Base-by-base conservation (phyloP, 768 basidiomycete species). In the Hygrocybe coccinea region DNA sequence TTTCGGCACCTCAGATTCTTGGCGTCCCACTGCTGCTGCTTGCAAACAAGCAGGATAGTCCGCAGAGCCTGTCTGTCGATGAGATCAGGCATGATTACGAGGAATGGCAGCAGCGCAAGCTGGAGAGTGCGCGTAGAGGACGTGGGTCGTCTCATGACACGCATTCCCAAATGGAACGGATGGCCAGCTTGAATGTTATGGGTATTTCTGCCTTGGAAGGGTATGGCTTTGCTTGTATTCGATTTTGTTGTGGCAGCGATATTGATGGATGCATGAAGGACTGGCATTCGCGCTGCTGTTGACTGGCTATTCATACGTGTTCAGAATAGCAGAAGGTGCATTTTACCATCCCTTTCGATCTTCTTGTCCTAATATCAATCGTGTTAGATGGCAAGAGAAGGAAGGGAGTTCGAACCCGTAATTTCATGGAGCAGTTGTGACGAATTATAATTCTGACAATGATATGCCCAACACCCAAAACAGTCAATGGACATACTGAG, bases 241-340 rank as follows among this genome's bases (percentile, higher is more conserved):
- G 12, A 36, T 33, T 43, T 4, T 51, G 3, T 6, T 35, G 33
- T 50, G 34, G 35, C 22, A 56, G 33, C 41, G 38, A 22, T 39
- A 10, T 48, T 39, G 19, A 36, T 5, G 41, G 45, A 21, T 41
- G 25, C 3, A 50, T 49, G 9, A 61, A 97, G 94, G 41, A 91
- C 90, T 29, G 94, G 95, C 1, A 86, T 95, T 14, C 81, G 87
- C 54, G 88, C 89, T 49, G 93, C 90, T 0, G 89, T 97, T 2
- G 89, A 97, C 65, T 98, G 95, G 95, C 66, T 98, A 24, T 95
- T 95, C 66, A 83, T 95, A 53, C 81, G 94, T 0, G 94, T 97
- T 4, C 92, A 95, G 71, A 94, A 93, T 61, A 91, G 90, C 60
- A 75, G 88, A 59, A 81, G 83, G 87, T 85, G 56, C 36, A 68